phyloP scores from a whole-genome alignment of 2,329 filamentous ascomycete genomes.

The Cladosporium sp. region DNA sequence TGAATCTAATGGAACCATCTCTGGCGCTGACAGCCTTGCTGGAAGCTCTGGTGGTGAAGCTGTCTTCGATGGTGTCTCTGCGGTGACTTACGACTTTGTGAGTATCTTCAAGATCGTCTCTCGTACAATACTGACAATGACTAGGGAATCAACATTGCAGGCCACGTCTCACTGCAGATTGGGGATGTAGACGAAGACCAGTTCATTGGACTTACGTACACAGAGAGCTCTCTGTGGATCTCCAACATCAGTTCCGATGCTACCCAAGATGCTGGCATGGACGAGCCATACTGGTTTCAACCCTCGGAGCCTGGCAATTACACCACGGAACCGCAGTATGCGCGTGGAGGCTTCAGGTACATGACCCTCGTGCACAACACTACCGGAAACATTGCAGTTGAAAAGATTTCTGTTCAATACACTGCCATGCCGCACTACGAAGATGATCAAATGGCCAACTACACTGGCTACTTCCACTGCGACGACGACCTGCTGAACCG shows the following conservation, averaged over 20 bases:
- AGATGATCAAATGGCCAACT: conserved; percentile 37
- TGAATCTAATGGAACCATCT: conserved; percentile 38
- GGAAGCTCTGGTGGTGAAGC: conserved; percentile 28
- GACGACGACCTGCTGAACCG: conserved; percentile 48
- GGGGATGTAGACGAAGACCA: conserved; percentile 32
- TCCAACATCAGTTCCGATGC: conserved; percentile 45
- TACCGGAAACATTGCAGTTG: conserved; percentile 36
- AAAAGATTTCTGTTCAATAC: conserved; percentile 40
- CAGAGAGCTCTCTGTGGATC: conserved; percentile 46
- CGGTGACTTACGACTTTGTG: conserved; percentile 39
- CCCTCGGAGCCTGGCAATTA: conserved; percentile 36
- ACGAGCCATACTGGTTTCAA: conserved; percentile 48
- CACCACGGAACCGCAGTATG: conserved; percentile 40
- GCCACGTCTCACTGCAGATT: conserved; percentile 35
- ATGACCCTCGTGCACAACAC: conserved; percentile 43
- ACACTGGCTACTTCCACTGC: conserved; percentile 36
- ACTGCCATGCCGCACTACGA: conserved; percentile 43
- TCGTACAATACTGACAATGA: neutral
- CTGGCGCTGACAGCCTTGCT: conserved; percentile 31
- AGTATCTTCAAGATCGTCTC: neutral
- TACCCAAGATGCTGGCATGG: conserved; percentile 37
- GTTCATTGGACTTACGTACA: conserved; percentile 41
- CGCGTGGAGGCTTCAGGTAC: conserved; percentile 53
- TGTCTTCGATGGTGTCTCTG: conserved; percentile 33
- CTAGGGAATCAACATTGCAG: conserved; percentile 39